Conservation (phyloP, 2,329 filamentous ascomycete species). For the Westerdykella ornata region DNA sequence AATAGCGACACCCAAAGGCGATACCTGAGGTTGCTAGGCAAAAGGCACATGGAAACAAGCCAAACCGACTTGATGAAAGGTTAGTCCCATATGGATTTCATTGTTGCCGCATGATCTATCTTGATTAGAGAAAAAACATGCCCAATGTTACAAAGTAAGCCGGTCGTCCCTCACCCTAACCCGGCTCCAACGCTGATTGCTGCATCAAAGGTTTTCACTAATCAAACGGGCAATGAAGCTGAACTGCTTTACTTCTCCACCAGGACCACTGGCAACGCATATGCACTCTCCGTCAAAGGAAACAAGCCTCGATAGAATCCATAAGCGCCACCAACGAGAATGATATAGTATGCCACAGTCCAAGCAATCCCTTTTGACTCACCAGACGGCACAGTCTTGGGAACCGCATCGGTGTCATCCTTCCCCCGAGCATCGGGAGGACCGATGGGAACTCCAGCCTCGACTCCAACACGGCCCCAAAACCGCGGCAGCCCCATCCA, state of each 20-base stretch:
- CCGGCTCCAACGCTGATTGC: no score
- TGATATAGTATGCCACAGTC: slow-evolving; percentile 71
- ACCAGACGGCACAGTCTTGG: slow-evolving; percentile 4
- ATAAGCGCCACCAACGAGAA: slow-evolving; percentile 65
- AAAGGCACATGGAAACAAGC: background rate
- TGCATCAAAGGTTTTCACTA: background rate
- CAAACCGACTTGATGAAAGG: background rate
- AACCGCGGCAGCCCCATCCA: slow-evolving; percentile 81
- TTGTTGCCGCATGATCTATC: no score
- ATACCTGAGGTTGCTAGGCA: background rate
- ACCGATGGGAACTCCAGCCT: slow-evolving; percentile 43
- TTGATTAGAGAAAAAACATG: no score
- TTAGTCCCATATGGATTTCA: no score
- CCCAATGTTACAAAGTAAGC: no score
- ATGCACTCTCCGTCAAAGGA: slow-evolving; percentile 59
- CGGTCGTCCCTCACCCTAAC: no score
- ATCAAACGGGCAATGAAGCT: background rate
- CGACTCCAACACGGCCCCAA: slow-evolving; percentile 63
- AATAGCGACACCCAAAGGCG: slow-evolving; percentile 44
- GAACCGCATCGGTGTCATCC: slow-evolving; percentile 35
- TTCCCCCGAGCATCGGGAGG: slow-evolving; percentile 27
- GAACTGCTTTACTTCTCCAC: slow-evolving; percentile 6
- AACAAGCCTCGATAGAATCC: slow-evolving; percentile 67
- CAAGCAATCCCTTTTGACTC: slow-evolving; percentile 48
- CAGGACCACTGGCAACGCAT: slow-evolving; percentile 40